Evolutionary conservation across 2,329 filamentous ascomycete species (phyloP), one percentile per base, ranked within the genome.

Genomic region (Diaporthe sp.): DNA sequence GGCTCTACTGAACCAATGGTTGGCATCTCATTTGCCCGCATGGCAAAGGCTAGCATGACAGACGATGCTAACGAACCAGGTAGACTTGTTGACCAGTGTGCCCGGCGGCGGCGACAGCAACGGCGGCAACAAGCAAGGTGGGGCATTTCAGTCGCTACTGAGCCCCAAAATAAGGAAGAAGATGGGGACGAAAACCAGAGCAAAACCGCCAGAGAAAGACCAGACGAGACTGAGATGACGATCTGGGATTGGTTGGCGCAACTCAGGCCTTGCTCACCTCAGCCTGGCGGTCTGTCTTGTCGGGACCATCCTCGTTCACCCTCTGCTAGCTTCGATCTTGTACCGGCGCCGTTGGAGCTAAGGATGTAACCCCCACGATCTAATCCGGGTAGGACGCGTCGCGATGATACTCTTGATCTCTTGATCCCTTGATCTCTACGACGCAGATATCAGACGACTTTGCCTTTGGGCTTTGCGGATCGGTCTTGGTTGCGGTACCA

Each of bases 301-400:
- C 58, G 66, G 74, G 71, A 17, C n/a, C 25, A 75, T 75, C 74
- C 74, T 75, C 50, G 71, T 52, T 61, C 57, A 35, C 25, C 33
- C 9, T 38, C 9, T 38, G 54, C 71, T 66, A 73, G 71, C 74
- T 71, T 74, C 57, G 64, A 73, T 57, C 64, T 60, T 66, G 68
- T 55, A 74, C 61, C 74, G 69, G 57, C 57, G 47, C 40, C 74
- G 57, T 54, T 38, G 55, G 71, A 66, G 52, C 47, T 58, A 47
- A 66, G 54, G 42, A 61, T 72, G 40, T 35, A 68, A 47, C 71
- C 52, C 60, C 71, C 61, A 74, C 54, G 42, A 60, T 60, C 54
- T 50, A 64, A 52, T 52, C 30, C 50, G 35, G 52, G 72, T 57
- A 70, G 42, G 22, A 73, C 38, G 28, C 28, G n/a, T 45, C 54